Evolutionary conservation across 495 filamentous ascomycete genomes (phyloP).

Genomic region (Penicillium roqueforti): DNA sequence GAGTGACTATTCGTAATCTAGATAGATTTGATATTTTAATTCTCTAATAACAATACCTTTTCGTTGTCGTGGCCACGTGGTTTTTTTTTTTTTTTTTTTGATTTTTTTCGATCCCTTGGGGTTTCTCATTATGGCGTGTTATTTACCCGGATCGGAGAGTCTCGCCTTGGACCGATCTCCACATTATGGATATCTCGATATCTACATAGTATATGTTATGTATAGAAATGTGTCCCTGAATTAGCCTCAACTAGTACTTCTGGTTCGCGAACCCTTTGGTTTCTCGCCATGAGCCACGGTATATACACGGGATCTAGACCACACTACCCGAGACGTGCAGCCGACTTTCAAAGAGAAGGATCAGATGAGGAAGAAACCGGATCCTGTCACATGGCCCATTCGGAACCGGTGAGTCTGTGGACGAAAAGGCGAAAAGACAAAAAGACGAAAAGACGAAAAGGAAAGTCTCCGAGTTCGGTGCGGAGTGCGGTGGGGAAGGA

Average conservation of each 20-base stretch:
- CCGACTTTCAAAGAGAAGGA: not conserved
- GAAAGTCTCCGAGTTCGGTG: conserved; percentile 20
- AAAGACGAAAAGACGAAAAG: not conserved
- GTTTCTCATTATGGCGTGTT: conserved; percentile 8
- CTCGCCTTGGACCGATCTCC: conserved; percentile 9
- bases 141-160: conserved; percentile 21
- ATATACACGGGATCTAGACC: not conserved
- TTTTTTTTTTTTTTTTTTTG: too few relatives aligned
- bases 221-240: not conserved
- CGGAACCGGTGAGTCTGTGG: not conserved
- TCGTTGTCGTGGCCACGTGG: conserved; percentile 17
- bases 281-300: conserved; percentile 15
- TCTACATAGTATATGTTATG: too few relatives aligned
- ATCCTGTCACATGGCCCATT: conserved; percentile 10
- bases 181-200: conserved; percentile 3
- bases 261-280: too few relatives aligned
- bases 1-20: too few relatives aligned
- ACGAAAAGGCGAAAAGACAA: not conserved
- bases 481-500: conserved; percentile 17
- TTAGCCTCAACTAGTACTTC: not conserved
- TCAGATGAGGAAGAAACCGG: conserved; percentile 17
- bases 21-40: conserved; percentile 1
- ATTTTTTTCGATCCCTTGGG: conserved; percentile 7
- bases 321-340: too few relatives aligned
- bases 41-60: not conserved